These are phyloP conservation scores for Podaxis carcinomalis DNA, from an alignment of 768 basidiomycete species.

Conservation along the genomic window DNA sequence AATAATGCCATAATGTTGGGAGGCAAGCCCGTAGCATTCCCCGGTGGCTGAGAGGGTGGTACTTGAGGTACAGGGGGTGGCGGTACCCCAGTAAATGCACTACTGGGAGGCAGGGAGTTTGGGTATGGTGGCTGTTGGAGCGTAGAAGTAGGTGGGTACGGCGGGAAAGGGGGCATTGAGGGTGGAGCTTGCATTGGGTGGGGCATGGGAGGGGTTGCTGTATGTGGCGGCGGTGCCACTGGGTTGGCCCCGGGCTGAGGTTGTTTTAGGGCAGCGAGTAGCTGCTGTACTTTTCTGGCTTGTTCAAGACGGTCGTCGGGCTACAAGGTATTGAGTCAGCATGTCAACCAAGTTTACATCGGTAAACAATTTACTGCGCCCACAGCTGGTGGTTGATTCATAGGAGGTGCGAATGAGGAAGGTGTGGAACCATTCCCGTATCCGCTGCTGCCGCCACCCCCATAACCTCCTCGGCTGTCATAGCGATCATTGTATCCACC, in stretches of 20 bases:
- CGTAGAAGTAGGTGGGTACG: constrained; percentile 28
- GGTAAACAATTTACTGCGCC: constrained; percentile 17
- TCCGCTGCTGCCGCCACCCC: constrained; percentile 25
- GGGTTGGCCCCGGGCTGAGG: constrained; percentile 40
- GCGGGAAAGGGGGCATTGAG: constrained; percentile 40
- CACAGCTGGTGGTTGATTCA: constrained; percentile 22
- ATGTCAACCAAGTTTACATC: background rate
- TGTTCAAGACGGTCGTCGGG: constrained; percentile 83
- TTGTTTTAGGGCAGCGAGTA: constrained; percentile 78
- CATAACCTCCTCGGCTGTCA: constrained; percentile 34
- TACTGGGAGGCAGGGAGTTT: constrained; percentile 25
- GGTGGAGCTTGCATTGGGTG: constrained; percentile 35
- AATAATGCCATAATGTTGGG: constrained; percentile 68
- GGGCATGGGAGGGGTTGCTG: constrained; percentile 31
- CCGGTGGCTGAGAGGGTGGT: constrained; percentile 27
- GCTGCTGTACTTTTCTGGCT: constrained; percentile 82
- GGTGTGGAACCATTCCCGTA: constrained; percentile 20
- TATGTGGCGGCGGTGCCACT: constrained; percentile 29
- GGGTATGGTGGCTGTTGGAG: constrained; percentile 24
- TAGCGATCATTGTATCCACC: constrained; percentile 45
- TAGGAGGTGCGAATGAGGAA: constrained; percentile 25
- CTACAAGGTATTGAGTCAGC: constrained; percentile 26
- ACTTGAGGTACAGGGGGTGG: constrained; percentile 18
- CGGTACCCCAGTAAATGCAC: constrained; percentile 19
- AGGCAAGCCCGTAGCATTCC: constrained; percentile 42